Evolutionary conservation across 768 basidiomycete species (phyloP).

Genomic region (Tricholoma bakamatsutake): DNA sequence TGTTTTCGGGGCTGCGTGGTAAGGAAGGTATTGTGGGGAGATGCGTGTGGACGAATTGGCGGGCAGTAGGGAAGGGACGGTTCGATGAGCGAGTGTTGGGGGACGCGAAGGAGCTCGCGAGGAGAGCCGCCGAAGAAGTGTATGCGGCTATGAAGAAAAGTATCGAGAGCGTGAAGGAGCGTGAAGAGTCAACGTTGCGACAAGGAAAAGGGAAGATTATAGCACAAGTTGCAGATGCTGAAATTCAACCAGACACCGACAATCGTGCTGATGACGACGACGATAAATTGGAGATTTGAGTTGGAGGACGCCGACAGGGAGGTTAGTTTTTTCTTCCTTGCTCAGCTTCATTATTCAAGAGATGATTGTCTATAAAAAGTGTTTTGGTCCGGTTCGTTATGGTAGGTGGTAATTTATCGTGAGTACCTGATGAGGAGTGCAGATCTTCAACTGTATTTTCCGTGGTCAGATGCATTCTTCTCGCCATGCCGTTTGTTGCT

Average conservation of each 20-base stretch:
- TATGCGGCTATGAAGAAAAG: conserved; percentile 44
- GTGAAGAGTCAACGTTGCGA: not conserved
- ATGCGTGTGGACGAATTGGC: conserved; percentile 59
- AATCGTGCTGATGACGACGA: conserved; percentile 26
- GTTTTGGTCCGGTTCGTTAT: no score
- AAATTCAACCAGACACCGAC: conserved; percentile 7
- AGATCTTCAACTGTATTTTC: no score
- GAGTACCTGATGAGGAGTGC: no score
- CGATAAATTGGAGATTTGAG: conserved; percentile 39
- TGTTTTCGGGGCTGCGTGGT: conserved; percentile 32
- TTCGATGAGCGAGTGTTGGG: conserved; percentile 37
- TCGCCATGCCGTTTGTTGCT: no score
- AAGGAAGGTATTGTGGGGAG: conserved; percentile 15
- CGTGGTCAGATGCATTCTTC: no score
- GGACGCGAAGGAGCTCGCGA: conserved; percentile 45
- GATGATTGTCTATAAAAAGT: no score
- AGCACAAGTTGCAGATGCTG: conserved; percentile 9
- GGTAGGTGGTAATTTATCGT: no score
- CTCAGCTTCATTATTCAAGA: not conserved
- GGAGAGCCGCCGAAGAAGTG: conserved; percentile 37
- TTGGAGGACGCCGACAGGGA: not conserved
- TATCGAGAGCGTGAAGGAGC: conserved; percentile 18
- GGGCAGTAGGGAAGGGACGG: conserved; percentile 17
- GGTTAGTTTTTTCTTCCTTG: not conserved
- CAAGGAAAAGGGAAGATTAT: not conserved